Percentiles rank a stretch among this genome's conserved stretches.
Conservation (phyloP, 2,329 filamentous ascomycete species). For the Claviceps humidiphila region DNA sequence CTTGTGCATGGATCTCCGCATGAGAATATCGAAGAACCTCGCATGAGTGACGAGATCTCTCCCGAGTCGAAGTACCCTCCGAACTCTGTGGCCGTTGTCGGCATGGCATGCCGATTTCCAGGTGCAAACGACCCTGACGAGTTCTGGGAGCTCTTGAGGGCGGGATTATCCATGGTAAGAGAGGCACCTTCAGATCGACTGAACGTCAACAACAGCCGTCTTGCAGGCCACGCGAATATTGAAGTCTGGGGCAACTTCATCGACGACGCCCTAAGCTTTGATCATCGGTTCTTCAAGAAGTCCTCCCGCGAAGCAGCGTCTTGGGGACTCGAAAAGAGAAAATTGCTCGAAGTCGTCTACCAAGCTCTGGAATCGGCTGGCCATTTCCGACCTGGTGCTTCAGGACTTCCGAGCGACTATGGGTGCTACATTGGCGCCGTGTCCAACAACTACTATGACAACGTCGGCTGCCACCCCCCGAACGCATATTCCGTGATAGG, state of each 20-base stretch:
- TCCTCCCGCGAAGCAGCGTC: slow-evolving; percentile 48
- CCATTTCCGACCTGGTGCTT: neutral
- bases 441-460: slow-evolving; percentile 5
- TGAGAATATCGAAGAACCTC: neutral
- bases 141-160: slow-evolving; percentile 16
- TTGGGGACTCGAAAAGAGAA: slow-evolving; percentile 35
- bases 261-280: slow-evolving; percentile 50
- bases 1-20: neutral
- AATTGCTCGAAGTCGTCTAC: neutral
- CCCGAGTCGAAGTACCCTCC: neutral
- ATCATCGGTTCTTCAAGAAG: slow-evolving; percentile 59
- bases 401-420: neutral
- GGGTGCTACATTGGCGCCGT: slow-evolving; percentile 4
- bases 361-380: neutral
- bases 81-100: slow-evolving; percentile 23
- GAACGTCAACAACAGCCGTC: neutral
- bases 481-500: slow-evolving; percentile 2
- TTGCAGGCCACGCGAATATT: neutral
- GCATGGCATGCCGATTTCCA: slow-evolving; percentile 25
- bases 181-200: neutral
- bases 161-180: neutral
- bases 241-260: slow-evolving; percentile 26
- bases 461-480: neutral
- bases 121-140: slow-evolving; percentile 19
- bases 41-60: neutral